Evolutionary conservation across 1,139 yeast genomes (phyloP), one percentile per base, ranked within the genome.

Genomic region (Schwanniomyces etchellsii): DNA sequence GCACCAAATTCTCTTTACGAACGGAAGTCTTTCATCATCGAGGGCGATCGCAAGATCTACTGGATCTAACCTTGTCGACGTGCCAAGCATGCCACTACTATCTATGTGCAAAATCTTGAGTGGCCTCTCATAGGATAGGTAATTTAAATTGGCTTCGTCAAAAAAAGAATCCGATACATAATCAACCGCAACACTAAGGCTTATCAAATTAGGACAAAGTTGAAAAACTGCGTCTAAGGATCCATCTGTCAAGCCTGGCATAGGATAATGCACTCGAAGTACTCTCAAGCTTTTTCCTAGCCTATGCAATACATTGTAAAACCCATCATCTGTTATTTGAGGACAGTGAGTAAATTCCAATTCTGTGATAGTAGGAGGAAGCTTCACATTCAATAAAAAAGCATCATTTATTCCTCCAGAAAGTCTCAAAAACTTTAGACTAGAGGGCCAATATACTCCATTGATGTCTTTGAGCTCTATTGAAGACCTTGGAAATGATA

Each of bases 301-400:
- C 32, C 74, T 70, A 21, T 65, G 59, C 16, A 86, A 56, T 34
- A 89, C 58, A 23, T 70, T 65, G 38, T 77, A 74, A 14, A 88
- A 60, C 0, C 89, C 77, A 24, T 66, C 60, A 33, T 78, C 81
- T 22, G 55, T 72, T 18, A 91, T 64, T 31, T 73, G 64, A 0
- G 97, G 96, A 55, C 97, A 91, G 52, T 86, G 95, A 1, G 95
- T 82, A 47, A 91, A 70, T 39, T 86, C 89, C 30, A 91, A 57
- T 18, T 74, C 73, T 3, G 75, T 74, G 27, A 91, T 79, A 2
- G 89, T 74, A 3, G 48, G 33, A 0, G 98, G 97, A 50, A 91
- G 79, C 7, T 59, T 50, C 2, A 93, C 77, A 20, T 68, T 70
- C 25, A 67, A 57, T 16, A 91, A 62, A 52, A 91, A 89, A 24